Conservation (phyloP, 2,329 filamentous ascomycete genomes). For the Malbranchea cinnamomea region DNA sequence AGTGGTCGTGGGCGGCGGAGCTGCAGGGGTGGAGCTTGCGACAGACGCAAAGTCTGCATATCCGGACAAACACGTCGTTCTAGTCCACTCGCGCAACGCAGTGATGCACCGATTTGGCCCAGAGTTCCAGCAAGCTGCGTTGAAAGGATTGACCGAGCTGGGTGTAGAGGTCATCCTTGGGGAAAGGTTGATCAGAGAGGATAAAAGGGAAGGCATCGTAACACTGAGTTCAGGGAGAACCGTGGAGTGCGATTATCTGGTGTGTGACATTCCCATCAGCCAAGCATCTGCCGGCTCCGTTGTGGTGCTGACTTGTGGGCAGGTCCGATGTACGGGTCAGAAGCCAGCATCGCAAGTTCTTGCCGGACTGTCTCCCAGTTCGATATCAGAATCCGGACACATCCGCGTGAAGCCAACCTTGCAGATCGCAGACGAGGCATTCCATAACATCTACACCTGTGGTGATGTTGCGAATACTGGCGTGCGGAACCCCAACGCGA, state of each 20-base stretch:
- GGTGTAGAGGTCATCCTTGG: constrained; percentile 38
- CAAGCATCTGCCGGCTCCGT: too few relatives aligned
- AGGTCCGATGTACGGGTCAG: constrained; percentile 10
- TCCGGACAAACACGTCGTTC: constrained; percentile 40
- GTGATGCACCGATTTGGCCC: constrained; percentile 39
- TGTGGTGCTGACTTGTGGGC: constrained; percentile 27
- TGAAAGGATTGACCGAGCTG: constrained; percentile 31
- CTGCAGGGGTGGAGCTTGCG: constrained; percentile 47
- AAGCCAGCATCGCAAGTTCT: constrained; percentile 4
- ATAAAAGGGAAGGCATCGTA: constrained; percentile 24
- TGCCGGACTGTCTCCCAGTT: constrained; percentile 24
- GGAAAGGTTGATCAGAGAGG: constrained; percentile 30
- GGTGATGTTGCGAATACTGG: constrained; percentile 47
- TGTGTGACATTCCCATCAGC: too few relatives aligned
- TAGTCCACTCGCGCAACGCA: constrained; percentile 42
- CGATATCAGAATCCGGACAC: constrained; percentile 34
- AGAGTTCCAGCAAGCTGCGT: constrained; percentile 24
- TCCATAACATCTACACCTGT: constrained; percentile 44
- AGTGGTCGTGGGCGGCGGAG: constrained; percentile 43
- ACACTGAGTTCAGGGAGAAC: constrained; percentile 31
- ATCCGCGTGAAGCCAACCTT: constrained; percentile 42
- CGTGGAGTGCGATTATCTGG: constrained; percentile 37
- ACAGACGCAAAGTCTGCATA: constrained; percentile 43
- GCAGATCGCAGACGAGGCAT: constrained; percentile 36
- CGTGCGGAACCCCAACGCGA: constrained; percentile 34